These are phyloP conservation scores for Cairneyella variabilis DNA, from an alignment of 495 filamentous ascomycete species.

Conservation along the genomic window DNA sequence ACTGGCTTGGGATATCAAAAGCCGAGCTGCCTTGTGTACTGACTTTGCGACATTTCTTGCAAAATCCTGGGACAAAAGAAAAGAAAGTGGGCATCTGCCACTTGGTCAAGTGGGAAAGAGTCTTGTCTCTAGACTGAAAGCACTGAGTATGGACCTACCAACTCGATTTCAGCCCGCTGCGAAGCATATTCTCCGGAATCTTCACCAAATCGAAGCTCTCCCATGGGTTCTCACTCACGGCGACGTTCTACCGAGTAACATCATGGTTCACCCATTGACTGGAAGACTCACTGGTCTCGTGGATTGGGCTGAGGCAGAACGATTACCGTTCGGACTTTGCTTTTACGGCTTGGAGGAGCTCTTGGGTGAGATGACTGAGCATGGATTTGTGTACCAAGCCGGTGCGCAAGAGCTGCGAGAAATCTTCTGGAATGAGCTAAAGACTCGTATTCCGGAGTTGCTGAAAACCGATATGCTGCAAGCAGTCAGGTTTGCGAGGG, in stretches of 20 bases:
- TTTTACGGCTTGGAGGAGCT: slow-evolving; percentile 54
- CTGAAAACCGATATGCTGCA: slow-evolving; percentile 19
- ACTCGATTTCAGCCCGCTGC: slow-evolving; percentile 31
- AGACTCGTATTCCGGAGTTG: slow-evolving; percentile 32
- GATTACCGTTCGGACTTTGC: slow-evolving; percentile 50
- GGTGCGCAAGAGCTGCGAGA: slow-evolving; percentile 35
- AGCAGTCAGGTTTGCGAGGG: slow-evolving; percentile 38
- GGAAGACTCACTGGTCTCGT: slow-evolving; percentile 44
- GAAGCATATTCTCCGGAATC: slow-evolving; percentile 24
- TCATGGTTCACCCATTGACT: slow-evolving; percentile 41
- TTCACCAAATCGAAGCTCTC: slow-evolving; percentile 36
- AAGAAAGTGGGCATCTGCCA: slow-evolving; percentile 1
- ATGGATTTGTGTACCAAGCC: slow-evolving; percentile 37
- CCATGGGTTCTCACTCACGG: slow-evolving; percentile 55
- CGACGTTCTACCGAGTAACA: slow-evolving; percentile 50
- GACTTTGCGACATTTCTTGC: slow-evolving; percentile 41
- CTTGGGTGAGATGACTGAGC: slow-evolving; percentile 35
- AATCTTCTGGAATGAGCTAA: slow-evolving; percentile 45
- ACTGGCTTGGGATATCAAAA: slow-evolving; percentile 1
- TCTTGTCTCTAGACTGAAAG: slow-evolving; percentile 33
- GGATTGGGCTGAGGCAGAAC: slow-evolving; percentile 60
- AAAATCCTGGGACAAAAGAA: slow-evolving; percentile 31
- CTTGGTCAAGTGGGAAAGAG: slow-evolving; percentile 32
- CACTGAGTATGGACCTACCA: slow-evolving; percentile 35
- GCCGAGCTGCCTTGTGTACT: slow-evolving; percentile 34